Evolutionary conservation across 768 basidiomycete species (phyloP), one percentile per base, ranked within the genome.

Genomic region (Tephrocybe sp.): DNA sequence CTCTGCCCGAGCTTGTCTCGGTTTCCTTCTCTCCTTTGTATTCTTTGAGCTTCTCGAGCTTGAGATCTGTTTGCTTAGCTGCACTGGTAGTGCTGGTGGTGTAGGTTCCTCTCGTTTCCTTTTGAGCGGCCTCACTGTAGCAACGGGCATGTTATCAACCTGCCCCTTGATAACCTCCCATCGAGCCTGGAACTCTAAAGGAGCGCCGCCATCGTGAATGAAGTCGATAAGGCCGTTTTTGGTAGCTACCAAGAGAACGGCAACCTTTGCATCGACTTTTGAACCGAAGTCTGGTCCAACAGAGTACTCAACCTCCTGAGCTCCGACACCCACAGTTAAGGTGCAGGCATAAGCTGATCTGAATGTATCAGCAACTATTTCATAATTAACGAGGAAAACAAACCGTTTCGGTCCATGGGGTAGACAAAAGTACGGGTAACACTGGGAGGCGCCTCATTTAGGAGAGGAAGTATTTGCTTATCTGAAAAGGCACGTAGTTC

Each of bases 251-350:
- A 71, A 73, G 1, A 76, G 68, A 10, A 79, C 85, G 12, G 81
- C 85, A 14, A 74, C 68, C 62, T 78, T 85, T 4, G 86, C 86
- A 54, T 89, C 86, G 14, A 70, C 69, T 58, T 82, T 84, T 24
- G 68, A 77, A 36, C 77, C 72, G 61, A 85, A 86, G 51, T 80
- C 73, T 8, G 69, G 62, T 6, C 74, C 66, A 7, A 78, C 78
- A 0, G 65, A 62, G 61, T 79, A 88, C 45, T 64, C 65, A 26
- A 71, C 72, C 14, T 58, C 45, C 1, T 69, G 57, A 2, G 66
- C 17, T 65, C 54, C 3, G 69, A 72, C 14, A 82, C 72, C 67
- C 25, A 84, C 62, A 1, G 62, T 65, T 53, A 88, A 42, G 1
- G 66, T 75, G 37, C 80, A 83, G 17, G 84, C 83, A 45, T 74